Percentiles rank a stretch among this genome's conserved stretches.
Conservation (phyloP, 192 early-diverging fungal species). For the Umbelopsis ramanniana region DNA sequence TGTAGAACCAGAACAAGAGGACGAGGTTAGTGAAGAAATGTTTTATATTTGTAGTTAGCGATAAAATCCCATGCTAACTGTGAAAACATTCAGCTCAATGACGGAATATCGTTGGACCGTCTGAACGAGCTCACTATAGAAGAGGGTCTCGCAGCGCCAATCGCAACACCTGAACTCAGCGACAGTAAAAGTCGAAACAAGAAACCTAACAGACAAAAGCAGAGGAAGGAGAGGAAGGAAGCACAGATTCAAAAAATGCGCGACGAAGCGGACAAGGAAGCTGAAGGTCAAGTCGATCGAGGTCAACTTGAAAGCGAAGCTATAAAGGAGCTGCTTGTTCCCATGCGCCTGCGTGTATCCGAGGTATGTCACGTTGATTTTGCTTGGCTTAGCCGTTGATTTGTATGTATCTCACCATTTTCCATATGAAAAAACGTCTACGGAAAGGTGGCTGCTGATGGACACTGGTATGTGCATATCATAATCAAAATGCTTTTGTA, state of each 20-base stretch:
- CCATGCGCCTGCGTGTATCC: constrained; percentile 64
- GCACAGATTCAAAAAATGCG: constrained; percentile 74
- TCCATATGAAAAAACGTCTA: background rate
- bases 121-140: constrained; percentile 28
- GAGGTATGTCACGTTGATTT: constrained; percentile 42
- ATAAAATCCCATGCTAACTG: background rate
- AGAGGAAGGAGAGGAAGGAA: constrained; percentile 65
- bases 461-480: constrained; percentile 75
- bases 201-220: constrained; percentile 59
- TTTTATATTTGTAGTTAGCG: background rate
- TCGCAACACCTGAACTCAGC: constrained; percentile 26
- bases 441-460: constrained; percentile 77
- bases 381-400: too few species aligned
- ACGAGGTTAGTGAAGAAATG: constrained; percentile 1
- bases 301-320: constrained; percentile 72
- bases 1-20: background rate
- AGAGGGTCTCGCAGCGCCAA: constrained; percentile 28
- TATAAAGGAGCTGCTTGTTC: constrained; percentile 60
- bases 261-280: constrained; percentile 78
- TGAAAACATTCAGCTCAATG: constrained; percentile 11
- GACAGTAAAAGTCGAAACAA: constrained; percentile 35
- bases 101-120: constrained; percentile 33
- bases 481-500: background rate
- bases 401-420: background rate
- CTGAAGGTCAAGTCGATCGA: constrained; percentile 73